Base-by-base conservation (phyloP, 495 filamentous ascomycete genomes). In the Neurospora sp. region DNA sequence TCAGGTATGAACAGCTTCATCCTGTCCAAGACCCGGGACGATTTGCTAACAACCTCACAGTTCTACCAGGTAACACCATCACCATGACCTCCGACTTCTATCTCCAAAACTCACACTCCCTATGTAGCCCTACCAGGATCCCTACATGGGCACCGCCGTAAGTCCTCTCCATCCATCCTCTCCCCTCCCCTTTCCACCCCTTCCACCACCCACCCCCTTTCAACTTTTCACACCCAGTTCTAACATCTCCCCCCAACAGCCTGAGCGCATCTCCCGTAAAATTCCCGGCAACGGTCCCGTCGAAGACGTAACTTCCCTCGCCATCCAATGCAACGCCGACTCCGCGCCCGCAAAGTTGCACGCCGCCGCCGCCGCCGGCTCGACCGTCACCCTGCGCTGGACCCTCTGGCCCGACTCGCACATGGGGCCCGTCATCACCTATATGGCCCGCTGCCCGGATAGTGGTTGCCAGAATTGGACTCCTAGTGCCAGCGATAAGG, bases 381-480 rank as follows among this genome's bases (percentile, higher is more conserved):
- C 84, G 31, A 81, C 78, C 3, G 86, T 91, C 62, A 86, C 86
- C 71, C 83, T 93, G 16, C 87, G 88, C 74, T 92, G 90, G 90
- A 89, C 87, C 5, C 60, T 82, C 2, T 93, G 90, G 90, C 90
- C 90, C 9, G 82, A 84, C 20, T 84, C 81, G 42, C 90, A 91
- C 77, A 84, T 90, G 75, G 91, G 91, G 9, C 90, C 90, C 2
- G 86, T 93, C 70, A 86, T 93, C 76, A 88, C 86, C 70, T 91
- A 91, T 81, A 79, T 92, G 75, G 90, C 90, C 72, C 86, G 88
- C 75, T 92, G 90, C 81, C 84, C 88, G 39, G 87, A 81, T 71
- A 76, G 85, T 12, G 85, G 89, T 66, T 93, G 91, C 85, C 82
- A 86, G 42, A 80, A 79, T 37, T 92, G 86, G 80, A 54, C 78